A percentile compares a stretch with the other conserved stretches of the same genome.
phyloP scores from a whole-genome alignment of 768 basidiomycete genomes.

The Boletus subparvulus region DNA sequence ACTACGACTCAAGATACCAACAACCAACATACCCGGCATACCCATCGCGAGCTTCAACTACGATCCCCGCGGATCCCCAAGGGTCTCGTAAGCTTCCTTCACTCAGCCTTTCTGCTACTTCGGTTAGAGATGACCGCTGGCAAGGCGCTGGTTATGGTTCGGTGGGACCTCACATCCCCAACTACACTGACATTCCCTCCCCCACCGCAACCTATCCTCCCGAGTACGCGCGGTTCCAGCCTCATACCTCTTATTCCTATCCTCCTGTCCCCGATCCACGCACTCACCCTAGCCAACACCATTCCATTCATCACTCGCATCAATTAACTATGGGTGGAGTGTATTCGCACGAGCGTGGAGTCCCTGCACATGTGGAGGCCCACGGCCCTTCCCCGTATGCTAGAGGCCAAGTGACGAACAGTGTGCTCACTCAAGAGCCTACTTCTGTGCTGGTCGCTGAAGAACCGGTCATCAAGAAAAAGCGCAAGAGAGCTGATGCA shows the following conservation, averaged over 20 bases:
- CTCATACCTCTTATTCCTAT: conserved; percentile 34
- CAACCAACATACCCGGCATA: conserved; percentile 44
- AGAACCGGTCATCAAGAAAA: conserved; percentile 81
- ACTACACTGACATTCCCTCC: conserved; percentile 52
- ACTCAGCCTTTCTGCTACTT: conserved; percentile 42
- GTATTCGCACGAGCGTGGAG: conserved; percentile 34
- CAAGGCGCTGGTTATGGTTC: conserved; percentile 41
- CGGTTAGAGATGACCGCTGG: conserved; percentile 52
- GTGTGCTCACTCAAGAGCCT: conserved; percentile 35
- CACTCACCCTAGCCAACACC: conserved; percentile 25
- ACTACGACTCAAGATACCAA: conserved; percentile 51
- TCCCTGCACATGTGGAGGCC: conserved; percentile 40
- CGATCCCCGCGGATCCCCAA: conserved; percentile 45
- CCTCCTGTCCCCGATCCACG: conserved; percentile 40
- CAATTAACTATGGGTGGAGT: conserved; percentile 29
- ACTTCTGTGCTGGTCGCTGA: conserved; percentile 42
- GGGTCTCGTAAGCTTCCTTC: conserved; percentile 63
- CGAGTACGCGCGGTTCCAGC: conserved; percentile 49
- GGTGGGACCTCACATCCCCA: conserved; percentile 36
- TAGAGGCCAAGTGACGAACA: conserved; percentile 36
- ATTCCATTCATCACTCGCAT: conserved; percentile 28
- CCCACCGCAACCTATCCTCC: conserved; percentile 62
- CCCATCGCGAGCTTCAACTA: conserved; percentile 48
- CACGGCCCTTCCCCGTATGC: conserved; percentile 52
- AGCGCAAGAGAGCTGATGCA: conserved; percentile 82